Conservation (phyloP, 2,329 filamentous ascomycete species). For the Biscogniauxia sp. region DNA sequence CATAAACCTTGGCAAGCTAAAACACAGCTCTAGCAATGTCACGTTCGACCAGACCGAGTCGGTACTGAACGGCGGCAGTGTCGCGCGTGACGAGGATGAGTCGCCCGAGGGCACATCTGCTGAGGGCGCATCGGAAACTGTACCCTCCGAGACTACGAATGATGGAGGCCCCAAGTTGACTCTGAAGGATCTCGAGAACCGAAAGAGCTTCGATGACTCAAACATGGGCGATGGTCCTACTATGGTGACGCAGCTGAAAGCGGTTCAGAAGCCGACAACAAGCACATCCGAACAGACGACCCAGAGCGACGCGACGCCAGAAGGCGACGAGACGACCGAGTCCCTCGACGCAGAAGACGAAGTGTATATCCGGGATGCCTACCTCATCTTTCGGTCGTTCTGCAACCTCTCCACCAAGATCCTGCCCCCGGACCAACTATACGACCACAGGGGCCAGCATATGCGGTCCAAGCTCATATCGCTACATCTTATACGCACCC, state of each 20-base stretch:
- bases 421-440: constrained; percentile 83
- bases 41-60: constrained; percentile 49
- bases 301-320: constrained; percentile 50
- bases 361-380: constrained; percentile 94
- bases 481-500: constrained; percentile 89
- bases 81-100: constrained; percentile 37
- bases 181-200: constrained; percentile 63
- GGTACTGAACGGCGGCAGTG: constrained; percentile 27
- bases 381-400: constrained; percentile 94
- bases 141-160: constrained; percentile 28
- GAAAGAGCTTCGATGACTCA: constrained; percentile 68
- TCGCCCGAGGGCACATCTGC: constrained; percentile 35
- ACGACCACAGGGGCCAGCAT: constrained; percentile 87
- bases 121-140: constrained; percentile 26
- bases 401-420: constrained; percentile 96
- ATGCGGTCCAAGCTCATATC: constrained; percentile 98
- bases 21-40: constrained; percentile 50
- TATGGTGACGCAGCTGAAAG: constrained; percentile 62
- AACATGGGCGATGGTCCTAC: constrained; percentile 65
- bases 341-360: constrained; percentile 76
- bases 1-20: constrained; percentile 53
- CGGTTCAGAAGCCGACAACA: constrained; percentile 39
- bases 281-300: constrained; percentile 53
- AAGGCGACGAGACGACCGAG: constrained; percentile 58
- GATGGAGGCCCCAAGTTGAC: constrained; percentile 56